Evolutionary conservation across 2,329 filamentous ascomycete species (phyloP).

Genomic region (Bertia moriformis): DNA sequence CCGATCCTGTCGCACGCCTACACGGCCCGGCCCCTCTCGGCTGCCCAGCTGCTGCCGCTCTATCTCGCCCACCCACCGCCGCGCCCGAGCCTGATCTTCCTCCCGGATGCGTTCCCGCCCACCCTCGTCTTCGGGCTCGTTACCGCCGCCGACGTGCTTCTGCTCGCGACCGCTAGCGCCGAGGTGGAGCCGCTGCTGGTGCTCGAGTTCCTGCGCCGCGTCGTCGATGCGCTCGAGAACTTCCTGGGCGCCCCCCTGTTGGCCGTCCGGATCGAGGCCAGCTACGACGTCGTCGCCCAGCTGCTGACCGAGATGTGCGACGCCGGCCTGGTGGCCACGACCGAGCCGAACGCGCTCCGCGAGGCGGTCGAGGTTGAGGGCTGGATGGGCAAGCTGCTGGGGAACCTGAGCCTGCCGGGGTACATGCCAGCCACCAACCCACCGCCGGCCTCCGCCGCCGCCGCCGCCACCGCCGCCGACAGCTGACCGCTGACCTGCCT

Average conservation of each 20-base stretch:
- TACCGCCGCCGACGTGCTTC: slow-evolving; percentile 72
- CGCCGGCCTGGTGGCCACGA: slow-evolving; percentile 74
- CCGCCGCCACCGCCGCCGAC: slow-evolving; percentile 11
- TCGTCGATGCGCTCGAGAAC: slow-evolving; percentile 85
- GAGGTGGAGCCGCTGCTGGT: slow-evolving; percentile 82
- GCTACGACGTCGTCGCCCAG: slow-evolving; percentile 88
- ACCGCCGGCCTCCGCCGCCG: slow-evolving; percentile 18
- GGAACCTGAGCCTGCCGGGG: slow-evolving; percentile 73
- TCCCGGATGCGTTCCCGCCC: slow-evolving; percentile 68
- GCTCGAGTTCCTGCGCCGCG: slow-evolving; percentile 85
- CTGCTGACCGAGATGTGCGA: slow-evolving; percentile 93
- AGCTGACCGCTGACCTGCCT: slow-evolving; percentile 2
- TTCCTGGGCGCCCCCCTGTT: slow-evolving; percentile 81
- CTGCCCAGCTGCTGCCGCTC: slow-evolving; percentile 64
- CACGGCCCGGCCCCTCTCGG: slow-evolving; percentile 64
- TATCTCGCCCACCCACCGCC: slow-evolving; percentile 73
- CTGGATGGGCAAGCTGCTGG: slow-evolving; percentile 75
- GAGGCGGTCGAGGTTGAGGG: slow-evolving; percentile 87
- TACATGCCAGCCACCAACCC: slow-evolving; percentile 26
- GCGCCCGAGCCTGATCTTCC: slow-evolving; percentile 73
- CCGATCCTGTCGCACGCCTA: slow-evolving; percentile 82
- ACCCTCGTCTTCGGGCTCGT: slow-evolving; percentile 76
- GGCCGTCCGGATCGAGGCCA: slow-evolving; percentile 71
- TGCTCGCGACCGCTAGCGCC: slow-evolving; percentile 69
- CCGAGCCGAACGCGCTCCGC: slow-evolving; percentile 80